Evolutionary conservation across 352 stramenopile species (phyloP).

Genomic region (Globisporangium parvum): DNA sequence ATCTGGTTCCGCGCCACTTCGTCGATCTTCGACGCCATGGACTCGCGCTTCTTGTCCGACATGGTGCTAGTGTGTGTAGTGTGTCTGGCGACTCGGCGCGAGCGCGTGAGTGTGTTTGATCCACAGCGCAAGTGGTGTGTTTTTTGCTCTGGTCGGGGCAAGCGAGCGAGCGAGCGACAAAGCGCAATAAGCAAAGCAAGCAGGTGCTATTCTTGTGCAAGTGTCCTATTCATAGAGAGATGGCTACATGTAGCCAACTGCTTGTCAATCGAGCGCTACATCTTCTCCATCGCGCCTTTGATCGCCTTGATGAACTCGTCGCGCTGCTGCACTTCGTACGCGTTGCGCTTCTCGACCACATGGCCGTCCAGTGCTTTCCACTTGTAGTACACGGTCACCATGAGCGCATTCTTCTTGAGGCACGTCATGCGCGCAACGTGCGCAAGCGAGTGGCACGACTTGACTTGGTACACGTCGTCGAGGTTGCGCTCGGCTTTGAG

Average conservation of each 20-base stretch:
- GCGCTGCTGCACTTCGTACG: slow-evolving; percentile 83
- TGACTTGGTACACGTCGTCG: slow-evolving; percentile 72
- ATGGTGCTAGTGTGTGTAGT: slow-evolving; percentile 21
- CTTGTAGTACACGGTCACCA: slow-evolving; percentile 87
- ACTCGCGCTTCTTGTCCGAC: slow-evolving; percentile 74
- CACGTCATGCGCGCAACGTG: slow-evolving; percentile 82
- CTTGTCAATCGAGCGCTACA: too few relatives aligned
- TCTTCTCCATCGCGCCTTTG: slow-evolving; percentile 76
- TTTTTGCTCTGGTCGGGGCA: too few relatives aligned
- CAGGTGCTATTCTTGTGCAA: too few relatives aligned
- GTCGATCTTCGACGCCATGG: slow-evolving; percentile 74
- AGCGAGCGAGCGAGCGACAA: too few relatives aligned
- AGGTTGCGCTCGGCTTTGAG: slow-evolving; percentile 67
- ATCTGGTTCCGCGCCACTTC: slow-evolving; percentile 85
- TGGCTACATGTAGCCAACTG: too few relatives aligned
- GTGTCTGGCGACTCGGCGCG: too few relatives aligned
- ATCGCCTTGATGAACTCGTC: slow-evolving; percentile 85
- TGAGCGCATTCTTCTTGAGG: slow-evolving; percentile 85
- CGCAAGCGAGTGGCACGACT: slow-evolving; percentile 65
- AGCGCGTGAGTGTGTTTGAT: too few relatives aligned
- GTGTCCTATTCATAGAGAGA: too few relatives aligned
- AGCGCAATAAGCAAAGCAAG: too few relatives aligned
- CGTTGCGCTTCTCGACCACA: slow-evolving; percentile 57
- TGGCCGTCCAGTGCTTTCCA: slow-evolving; percentile 39
- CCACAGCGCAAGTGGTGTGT: too few relatives aligned